Conservation (phyloP, 129 eudicot species). For the Flaveria bidentis region DNA sequence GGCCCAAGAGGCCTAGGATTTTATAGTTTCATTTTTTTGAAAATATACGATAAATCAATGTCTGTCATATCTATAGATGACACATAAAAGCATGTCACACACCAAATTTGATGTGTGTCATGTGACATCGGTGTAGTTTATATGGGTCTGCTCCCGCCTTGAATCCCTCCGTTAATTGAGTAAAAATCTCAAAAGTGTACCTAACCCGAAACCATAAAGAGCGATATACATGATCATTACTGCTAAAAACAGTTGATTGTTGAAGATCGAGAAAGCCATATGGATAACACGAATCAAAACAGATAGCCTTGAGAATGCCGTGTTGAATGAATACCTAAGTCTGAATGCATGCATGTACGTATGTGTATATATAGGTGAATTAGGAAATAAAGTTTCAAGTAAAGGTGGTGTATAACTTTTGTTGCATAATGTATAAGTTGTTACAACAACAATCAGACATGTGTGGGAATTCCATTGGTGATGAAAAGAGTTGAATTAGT, state of each 20-base stretch:
- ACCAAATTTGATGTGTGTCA: background rate
- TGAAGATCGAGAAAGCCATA: conserved; percentile 17
- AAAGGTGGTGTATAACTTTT: background rate
- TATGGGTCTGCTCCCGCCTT: too few relatives aligned
- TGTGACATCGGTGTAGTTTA: too few relatives aligned
- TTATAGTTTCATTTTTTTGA: background rate
- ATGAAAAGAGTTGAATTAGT: conserved; percentile 19
- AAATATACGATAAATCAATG: background rate
- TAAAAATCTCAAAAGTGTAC: background rate
- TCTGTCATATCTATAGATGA: background rate
- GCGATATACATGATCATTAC: background rate
- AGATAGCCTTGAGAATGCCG: background rate
- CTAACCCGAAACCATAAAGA: conserved; percentile 20
- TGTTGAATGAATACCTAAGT: background rate
- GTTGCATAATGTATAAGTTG: conserved; percentile 9
- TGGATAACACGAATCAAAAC: background rate
- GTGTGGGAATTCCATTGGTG: background rate
- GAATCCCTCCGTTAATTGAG: too few relatives aligned
- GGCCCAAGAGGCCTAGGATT: too few relatives aligned
- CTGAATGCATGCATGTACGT: background rate
- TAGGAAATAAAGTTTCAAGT: background rate
- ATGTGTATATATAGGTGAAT: background rate
- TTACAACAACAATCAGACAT: background rate
- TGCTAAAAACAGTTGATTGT: conserved; percentile 13
- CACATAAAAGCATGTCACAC: background rate